These are phyloP conservation scores for Firmiana major DNA, from an alignment of 345 rosid genomes.

Conservation along the genomic window DNA sequence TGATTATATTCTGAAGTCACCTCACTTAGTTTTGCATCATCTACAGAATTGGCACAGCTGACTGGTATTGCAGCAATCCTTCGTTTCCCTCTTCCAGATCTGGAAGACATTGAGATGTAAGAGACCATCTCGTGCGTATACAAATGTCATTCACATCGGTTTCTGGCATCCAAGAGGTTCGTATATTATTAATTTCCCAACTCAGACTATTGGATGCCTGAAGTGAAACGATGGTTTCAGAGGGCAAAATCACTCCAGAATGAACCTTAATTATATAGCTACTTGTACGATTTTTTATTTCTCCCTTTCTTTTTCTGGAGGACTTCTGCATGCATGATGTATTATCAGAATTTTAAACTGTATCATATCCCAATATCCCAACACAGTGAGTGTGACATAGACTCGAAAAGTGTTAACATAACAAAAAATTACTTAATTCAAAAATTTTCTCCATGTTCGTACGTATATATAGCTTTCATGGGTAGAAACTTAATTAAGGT, in stretches of 20 bases:
- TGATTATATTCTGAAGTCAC: neutral
- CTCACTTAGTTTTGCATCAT: neutral
- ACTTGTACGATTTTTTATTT: neutral
- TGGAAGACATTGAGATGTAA: constrained; percentile 97
- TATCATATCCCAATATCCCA: neutral
- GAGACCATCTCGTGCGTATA: neutral
- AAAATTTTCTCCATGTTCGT: neutral
- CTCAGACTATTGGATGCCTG: neutral
- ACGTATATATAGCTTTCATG: no score
- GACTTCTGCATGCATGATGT: neutral
- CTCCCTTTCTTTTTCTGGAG: neutral
- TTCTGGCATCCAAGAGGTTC: neutral
- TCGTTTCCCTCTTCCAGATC: constrained; percentile 89
- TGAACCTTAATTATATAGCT: neutral
- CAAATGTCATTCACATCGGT: neutral
- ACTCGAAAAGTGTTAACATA: neutral
- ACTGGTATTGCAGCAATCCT: constrained; percentile 96
- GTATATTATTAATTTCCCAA: neutral
- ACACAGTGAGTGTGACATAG: neutral
- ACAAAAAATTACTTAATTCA: neutral
- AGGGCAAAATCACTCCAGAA: neutral
- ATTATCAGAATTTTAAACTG: neutral
- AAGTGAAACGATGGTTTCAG: neutral
- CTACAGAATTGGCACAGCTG: constrained; percentile 70
- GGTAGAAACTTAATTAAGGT: no score